Percentiles rank a stretch among this genome's conserved stretches.
Conservation (phyloP, 2,329 filamentous ascomycete genomes). For the Cladorrhinum sp. region DNA sequence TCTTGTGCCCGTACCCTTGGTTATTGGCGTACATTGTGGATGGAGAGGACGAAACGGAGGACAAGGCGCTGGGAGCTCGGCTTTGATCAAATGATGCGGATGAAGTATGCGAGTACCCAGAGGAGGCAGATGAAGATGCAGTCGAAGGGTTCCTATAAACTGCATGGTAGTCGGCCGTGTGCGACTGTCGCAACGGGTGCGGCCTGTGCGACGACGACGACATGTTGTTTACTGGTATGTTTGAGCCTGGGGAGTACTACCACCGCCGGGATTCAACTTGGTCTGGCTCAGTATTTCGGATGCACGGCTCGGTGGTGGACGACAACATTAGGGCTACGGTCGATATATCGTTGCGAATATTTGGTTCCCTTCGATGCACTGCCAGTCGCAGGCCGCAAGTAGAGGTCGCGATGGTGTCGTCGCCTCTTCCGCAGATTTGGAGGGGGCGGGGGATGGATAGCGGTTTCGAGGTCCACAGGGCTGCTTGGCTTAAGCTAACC, state of each 20-base stretch:
- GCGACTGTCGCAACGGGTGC: conserved; percentile 57
- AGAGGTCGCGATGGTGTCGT: neutral
- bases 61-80: conserved; percentile 59
- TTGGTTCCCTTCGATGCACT: neutral
- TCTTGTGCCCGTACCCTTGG: conserved; percentile 55
- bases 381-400: neutral
- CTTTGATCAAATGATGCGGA: conserved; percentile 56
- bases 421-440: conserved; percentile 5
- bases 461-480: neutral
- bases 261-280: conserved; percentile 27
- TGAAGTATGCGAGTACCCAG: conserved; percentile 56
- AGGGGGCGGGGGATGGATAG: neutral
- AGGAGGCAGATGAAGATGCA: conserved; percentile 68
- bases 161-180: conserved; percentile 45
- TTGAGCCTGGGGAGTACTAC: conserved; percentile 11
- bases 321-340: conserved; percentile 29
- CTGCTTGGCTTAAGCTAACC: neutral
- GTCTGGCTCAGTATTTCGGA: conserved; percentile 26
- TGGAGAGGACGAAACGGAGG: conserved; percentile 58
- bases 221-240: conserved; percentile 26
- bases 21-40: conserved; percentile 55
- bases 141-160: conserved; percentile 65
- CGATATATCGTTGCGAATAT: conserved; percentile 1
- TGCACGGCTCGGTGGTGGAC: conserved; percentile 24
- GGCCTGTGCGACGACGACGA: conserved; percentile 49